phyloP scores from a whole-genome alignment of 2,329 filamentous ascomycete species.

The Fusarium devonianum region DNA sequence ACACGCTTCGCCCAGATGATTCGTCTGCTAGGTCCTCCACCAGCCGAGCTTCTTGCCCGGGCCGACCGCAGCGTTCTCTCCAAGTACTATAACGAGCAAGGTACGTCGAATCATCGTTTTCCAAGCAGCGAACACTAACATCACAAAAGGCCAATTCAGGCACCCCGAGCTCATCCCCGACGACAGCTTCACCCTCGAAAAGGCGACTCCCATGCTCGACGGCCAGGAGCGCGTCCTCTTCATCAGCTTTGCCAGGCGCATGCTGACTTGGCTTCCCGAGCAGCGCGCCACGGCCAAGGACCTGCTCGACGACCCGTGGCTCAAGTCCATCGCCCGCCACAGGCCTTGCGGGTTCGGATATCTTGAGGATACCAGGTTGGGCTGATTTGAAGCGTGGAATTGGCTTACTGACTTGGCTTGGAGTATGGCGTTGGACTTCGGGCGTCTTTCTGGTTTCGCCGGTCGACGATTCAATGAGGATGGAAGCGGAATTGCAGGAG shows the following conservation, averaged over 20 bases:
- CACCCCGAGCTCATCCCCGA: constrained; percentile 31
- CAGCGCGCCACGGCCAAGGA: constrained; percentile 42
- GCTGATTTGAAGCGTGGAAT: neutral
- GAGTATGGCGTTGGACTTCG: neutral
- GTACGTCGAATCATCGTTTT: constrained; percentile 6
- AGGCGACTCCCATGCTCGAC: constrained; percentile 31
- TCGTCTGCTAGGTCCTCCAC: constrained; percentile 41
- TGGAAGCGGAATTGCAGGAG: neutral
- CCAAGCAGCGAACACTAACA: constrained; percentile 2
- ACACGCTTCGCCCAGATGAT: constrained; percentile 43
- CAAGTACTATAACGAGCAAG: constrained; percentile 32
- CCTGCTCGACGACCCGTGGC: constrained; percentile 43
- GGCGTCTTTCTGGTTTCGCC: too few relatives aligned
- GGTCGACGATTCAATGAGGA: too few relatives aligned
- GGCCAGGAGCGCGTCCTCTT: constrained; percentile 37
- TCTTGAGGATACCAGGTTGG: constrained; percentile 27
- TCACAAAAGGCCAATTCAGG: constrained; percentile 26
- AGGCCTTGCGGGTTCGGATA: constrained; percentile 24
- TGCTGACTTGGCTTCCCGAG: constrained; percentile 43
- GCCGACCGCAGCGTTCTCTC: constrained; percentile 31
- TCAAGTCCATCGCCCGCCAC: constrained; percentile 21
- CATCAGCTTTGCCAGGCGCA: constrained; percentile 41
- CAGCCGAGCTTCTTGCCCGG: constrained; percentile 33
- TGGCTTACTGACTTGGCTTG: neutral
- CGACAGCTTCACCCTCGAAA: constrained; percentile 31